Conservation (phyloP, 1,284 basidiomycete species). For the Trichosporon sp. region DNA sequence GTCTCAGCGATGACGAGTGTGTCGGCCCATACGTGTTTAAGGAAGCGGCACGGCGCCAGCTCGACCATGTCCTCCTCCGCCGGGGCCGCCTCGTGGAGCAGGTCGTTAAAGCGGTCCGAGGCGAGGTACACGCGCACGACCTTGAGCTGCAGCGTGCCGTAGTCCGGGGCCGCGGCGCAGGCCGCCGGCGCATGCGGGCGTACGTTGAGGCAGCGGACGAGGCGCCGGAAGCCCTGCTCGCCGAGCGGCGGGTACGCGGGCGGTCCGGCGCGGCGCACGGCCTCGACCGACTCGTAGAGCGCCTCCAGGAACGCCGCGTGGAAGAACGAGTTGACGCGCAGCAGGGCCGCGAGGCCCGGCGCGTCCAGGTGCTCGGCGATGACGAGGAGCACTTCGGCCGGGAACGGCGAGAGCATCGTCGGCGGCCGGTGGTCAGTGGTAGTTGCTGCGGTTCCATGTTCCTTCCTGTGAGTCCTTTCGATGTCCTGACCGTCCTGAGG, state of each 20-base stretch:
- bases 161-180: background rate
- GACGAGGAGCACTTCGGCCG: background rate
- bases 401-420: background rate
- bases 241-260: background rate
- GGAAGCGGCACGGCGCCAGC: background rate
- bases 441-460: background rate
- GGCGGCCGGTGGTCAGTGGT: background rate
- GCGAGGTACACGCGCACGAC: background rate
- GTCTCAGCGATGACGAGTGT: background rate
- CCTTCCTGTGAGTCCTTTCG: background rate
- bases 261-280: background rate
- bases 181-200: background rate
- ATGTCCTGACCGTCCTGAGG: too few species aligned
- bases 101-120: too few species aligned
- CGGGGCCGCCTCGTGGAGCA: background rate
- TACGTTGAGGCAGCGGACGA: background rate
- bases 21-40: background rate
- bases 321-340: background rate
- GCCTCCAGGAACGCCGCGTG: background rate
- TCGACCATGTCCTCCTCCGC: background rate
- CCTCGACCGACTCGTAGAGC: background rate
- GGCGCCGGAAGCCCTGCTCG: background rate
- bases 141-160: background rate
- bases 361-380: background rate
- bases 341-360: background rate